Evolutionary conservation across 352 stramenopile species (phyloP).

Genomic region (Phytophthora constricta): DNA sequence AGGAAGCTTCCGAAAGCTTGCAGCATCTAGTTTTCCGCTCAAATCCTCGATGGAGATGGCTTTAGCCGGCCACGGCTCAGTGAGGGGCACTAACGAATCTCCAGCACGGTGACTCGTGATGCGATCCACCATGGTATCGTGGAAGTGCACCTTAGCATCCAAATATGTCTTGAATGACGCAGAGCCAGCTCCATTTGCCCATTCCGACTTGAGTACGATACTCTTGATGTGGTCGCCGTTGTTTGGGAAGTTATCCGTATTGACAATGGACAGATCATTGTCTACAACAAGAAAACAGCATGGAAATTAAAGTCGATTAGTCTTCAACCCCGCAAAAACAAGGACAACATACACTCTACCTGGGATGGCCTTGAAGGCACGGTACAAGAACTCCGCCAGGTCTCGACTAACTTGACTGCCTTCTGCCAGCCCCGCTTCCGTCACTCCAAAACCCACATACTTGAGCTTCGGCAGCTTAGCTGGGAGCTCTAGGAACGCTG

Average conservation of each 20-base stretch:
- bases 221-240: slow-evolving; percentile 73
- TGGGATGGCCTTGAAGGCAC: slow-evolving; percentile 44
- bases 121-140: slow-evolving; percentile 89
- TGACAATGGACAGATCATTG: slow-evolving; percentile 70
- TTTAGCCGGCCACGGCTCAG: slow-evolving; percentile 70
- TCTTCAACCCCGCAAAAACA: no score
- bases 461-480: slow-evolving; percentile 45
- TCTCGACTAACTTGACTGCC: slow-evolving; percentile 50
- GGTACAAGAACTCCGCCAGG: slow-evolving; percentile 58
- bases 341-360: no score
- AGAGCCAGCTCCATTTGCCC: slow-evolving; percentile 14
- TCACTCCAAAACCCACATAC: slow-evolving; percentile 72
- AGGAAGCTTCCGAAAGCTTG: slow-evolving; percentile 36
- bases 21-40: slow-evolving; percentile 21
- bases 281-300: no score
- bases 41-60: slow-evolving; percentile 77
- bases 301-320: not conserved
- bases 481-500: slow-evolving; percentile 47
- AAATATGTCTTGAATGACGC: slow-evolving; percentile 56
- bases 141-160: slow-evolving; percentile 60
- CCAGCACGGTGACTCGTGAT: slow-evolving; percentile 58
- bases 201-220: slow-evolving; percentile 37
- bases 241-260: slow-evolving; percentile 82
- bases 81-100: slow-evolving; percentile 58
- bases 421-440: slow-evolving; percentile 51